phyloP scores from a whole-genome alignment of 2,329 filamentous ascomycete genomes.

The Ascochyta lentis region DNA sequence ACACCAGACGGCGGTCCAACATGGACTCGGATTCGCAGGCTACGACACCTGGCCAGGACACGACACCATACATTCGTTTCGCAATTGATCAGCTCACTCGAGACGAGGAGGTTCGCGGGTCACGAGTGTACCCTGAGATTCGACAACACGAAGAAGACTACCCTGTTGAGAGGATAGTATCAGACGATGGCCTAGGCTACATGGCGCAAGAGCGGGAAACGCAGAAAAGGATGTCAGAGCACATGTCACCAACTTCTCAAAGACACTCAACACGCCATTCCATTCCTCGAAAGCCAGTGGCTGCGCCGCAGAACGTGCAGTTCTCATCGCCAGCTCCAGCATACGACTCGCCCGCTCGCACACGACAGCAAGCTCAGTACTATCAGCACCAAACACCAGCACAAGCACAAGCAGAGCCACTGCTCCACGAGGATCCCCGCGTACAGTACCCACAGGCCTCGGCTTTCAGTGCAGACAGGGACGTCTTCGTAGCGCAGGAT shows the following conservation, averaged over 20 bases:
- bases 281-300: conserved; percentile 16
- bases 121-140: conserved; percentile 55
- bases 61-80: conserved; percentile 87
- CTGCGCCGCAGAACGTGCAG: conserved; percentile 10
- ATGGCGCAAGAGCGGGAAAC: conserved; percentile 43
- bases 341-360: conserved; percentile 14
- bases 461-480: conserved; percentile 29
- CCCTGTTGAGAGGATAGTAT: conserved; percentile 59
- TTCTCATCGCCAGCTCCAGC: conserved; percentile 13
- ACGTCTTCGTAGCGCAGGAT: conserved; percentile 58
- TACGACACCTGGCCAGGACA: conserved; percentile 73
- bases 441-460: conserved; percentile 13
- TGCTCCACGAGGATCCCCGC: conserved; percentile 8
- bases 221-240: conserved; percentile 37
- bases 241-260: conserved; percentile 29
- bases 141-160: conserved; percentile 49
- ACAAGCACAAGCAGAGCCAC: conserved; percentile 10
- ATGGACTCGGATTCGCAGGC: conserved; percentile 46
- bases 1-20: conserved; percentile 26
- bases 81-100: conserved; percentile 86
- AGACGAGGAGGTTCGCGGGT: conserved; percentile 68
- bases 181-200: conserved; percentile 48
- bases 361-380: conserved; percentile 8
- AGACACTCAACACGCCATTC: conserved; percentile 20
- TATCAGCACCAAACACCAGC: conserved; percentile 11